A percentile compares a stretch with the other conserved stretches of the same genome.
These are phyloP conservation scores for Microsporum canis DNA, from an alignment of 2,329 filamentous ascomycete genomes.

Conservation along the genomic window DNA sequence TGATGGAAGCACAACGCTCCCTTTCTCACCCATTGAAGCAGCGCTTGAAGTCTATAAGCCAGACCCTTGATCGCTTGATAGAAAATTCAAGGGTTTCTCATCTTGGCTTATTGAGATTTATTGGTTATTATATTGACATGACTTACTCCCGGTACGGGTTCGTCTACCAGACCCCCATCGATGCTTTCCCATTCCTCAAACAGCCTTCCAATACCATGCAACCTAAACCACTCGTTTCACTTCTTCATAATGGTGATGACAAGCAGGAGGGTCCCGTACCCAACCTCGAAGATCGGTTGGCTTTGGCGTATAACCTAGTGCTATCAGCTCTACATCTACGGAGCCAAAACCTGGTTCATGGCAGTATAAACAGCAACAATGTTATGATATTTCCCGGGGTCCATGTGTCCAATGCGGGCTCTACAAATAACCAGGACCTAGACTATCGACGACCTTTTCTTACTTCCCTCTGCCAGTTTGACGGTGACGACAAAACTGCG, in stretches of 20 bases:
- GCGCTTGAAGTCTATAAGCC: slow-evolving; percentile 28
- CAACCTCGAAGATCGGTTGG: slow-evolving; percentile 52
- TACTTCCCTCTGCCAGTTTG: slow-evolving; percentile 49
- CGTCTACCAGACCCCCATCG: slow-evolving; percentile 48
- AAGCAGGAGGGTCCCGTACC: slow-evolving; percentile 35
- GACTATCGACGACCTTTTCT: slow-evolving; percentile 46
- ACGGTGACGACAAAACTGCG: slow-evolving; percentile 38
- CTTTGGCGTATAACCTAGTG: slow-evolving; percentile 48
- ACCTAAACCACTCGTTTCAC: slow-evolving; percentile 33
- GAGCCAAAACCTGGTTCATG: slow-evolving; percentile 46
- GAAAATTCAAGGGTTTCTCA: slow-evolving; percentile 34
- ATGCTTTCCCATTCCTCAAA: slow-evolving; percentile 34
- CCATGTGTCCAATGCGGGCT: slow-evolving; percentile 25
- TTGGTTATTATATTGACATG: slow-evolving; percentile 47
- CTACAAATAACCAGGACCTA: slow-evolving; percentile 11
- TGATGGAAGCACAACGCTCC: slow-evolving; percentile 26
- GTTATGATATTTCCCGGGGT: slow-evolving; percentile 44
- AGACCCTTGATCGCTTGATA: slow-evolving; percentile 31
- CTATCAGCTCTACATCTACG: slow-evolving; percentile 47
- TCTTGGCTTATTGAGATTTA: slow-evolving; percentile 32
- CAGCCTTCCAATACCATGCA: slow-evolving; percentile 30
- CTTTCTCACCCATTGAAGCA: slow-evolving; percentile 20
- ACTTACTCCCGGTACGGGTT: slow-evolving; percentile 47
- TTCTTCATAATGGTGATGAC: slow-evolving; percentile 33
- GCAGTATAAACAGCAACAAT: slow-evolving; percentile 55